Conservation (phyloP, 2,329 filamentous ascomycete species). For the Neopestalotiopsis clavispora region DNA sequence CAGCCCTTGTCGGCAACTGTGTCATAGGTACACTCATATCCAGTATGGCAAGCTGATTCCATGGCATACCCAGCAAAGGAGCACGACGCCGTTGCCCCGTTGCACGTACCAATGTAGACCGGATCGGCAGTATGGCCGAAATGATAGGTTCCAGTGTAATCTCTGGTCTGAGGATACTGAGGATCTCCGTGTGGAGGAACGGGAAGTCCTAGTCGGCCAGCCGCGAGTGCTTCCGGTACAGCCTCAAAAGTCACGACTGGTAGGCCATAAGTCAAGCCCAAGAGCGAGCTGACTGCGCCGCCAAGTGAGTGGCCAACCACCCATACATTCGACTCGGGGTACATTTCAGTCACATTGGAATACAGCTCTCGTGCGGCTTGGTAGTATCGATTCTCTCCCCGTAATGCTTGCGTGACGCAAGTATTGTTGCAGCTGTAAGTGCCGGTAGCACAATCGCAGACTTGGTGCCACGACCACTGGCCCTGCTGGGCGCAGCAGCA, state of each 20-base stretch:
- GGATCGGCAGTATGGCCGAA: constrained; percentile 97
- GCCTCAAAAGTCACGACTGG: constrained; percentile 94
- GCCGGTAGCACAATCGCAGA: constrained; percentile 88
- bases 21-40: constrained; percentile 87
- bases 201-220: constrained; percentile 82
- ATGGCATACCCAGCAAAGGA: constrained; percentile 92
- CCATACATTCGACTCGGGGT: constrained; percentile 86
- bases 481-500: constrained; percentile 97
- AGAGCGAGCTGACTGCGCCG: constrained; percentile 84
- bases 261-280: constrained; percentile 88
- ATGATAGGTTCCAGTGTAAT: constrained; percentile 81
- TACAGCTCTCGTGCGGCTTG: constrained; percentile 87
- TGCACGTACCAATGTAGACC: constrained; percentile 92
- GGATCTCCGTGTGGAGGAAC: constrained; percentile 80
- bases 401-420: constrained; percentile 77
- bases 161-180: constrained; percentile 70
- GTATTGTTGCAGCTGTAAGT: constrained; percentile 93
- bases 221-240: constrained; percentile 87
- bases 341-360: constrained; percentile 87
- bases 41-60: constrained; percentile 91
- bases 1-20: constrained; percentile 91
- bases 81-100: constrained; percentile 85
- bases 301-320: constrained; percentile 91
- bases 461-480: constrained; percentile 86
- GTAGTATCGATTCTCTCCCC: constrained; percentile 89